Evolutionary conservation across 2,329 filamentous ascomycete genomes (phyloP), one percentile per base, ranked within the genome.

Genomic region (Endocalyx cinctus): DNA sequence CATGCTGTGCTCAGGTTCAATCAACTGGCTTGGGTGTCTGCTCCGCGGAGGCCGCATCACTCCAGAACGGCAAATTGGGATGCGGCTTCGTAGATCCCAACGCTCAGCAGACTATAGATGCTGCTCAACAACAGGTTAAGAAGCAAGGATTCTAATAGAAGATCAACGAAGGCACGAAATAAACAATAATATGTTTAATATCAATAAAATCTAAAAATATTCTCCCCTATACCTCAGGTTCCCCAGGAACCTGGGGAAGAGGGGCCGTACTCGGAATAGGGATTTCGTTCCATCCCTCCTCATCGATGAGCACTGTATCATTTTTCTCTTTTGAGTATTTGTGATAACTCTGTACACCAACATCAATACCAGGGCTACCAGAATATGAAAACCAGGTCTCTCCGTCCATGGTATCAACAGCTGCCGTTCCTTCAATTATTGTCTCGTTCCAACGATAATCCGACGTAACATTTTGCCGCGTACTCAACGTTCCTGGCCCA

Each of bases 31-130:
- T 29, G 12, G 27, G 27, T 17, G 27, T 29, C 13, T 29, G 27
- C 27, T 29, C 27, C 6, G 27, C 27, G 7, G 27, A 29, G 27
- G 27, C 27, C 5, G 27, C 27, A 15, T 29, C 27, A 10, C 13
- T 15, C 10, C 55, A 60, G 39, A 53, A 52, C 30, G 55, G 55
- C 31, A 60, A 60, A 49, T 47, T 48, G 17, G 57, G 57, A 25
- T 60, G 56, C 27, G 49, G 49, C 25, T 59, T 59, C 31, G 47
- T 50, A 20, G 55, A 60, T 39, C 53, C 55, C 15, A 54, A 60
- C 33, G 43, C 54, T 3, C 31, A 35, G 17, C 30, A 47, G 37
- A 47, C 41, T 28, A 52, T 54, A 12, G 43, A 41, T 19, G 44
- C 39, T 30, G 52, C 52, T n/a, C 6, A 56, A 38, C 48, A 46